Evolutionary conservation across 345 rosid species (phyloP).

Genomic region (Angophora floribunda): DNA sequence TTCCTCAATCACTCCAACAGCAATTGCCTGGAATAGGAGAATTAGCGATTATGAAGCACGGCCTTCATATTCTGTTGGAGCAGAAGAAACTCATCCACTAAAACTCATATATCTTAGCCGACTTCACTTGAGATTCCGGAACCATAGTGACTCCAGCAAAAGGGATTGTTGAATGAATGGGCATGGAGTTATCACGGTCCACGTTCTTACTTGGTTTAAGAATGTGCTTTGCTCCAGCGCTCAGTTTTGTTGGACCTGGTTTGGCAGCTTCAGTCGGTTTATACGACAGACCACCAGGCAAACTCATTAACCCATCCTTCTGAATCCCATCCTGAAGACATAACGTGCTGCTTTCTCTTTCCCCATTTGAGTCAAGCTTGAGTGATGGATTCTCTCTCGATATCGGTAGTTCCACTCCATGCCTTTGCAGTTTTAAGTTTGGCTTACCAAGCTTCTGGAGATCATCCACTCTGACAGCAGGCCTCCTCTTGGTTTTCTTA

Average conservation of each 20-base stretch:
- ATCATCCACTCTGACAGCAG: conserved; percentile 8
- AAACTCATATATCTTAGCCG: conserved; percentile 21
- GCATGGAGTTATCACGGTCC: conserved; percentile 17
- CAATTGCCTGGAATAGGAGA: not conserved
- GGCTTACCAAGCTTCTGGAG: conserved; percentile 11
- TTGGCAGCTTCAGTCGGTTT: conserved; percentile 6
- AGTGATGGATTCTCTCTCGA: not conserved
- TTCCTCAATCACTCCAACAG: not conserved
- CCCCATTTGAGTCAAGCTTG: conserved; percentile 1
- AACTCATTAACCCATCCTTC: not conserved
- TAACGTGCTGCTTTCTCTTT: not conserved
- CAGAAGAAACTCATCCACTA: not conserved
- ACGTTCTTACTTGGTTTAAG: conserved; percentile 13
- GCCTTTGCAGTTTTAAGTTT: conserved; percentile 16
- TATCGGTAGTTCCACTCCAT: conserved; percentile 1
- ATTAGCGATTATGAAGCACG: not conserved
- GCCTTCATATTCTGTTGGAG: not conserved
- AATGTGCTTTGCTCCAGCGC: conserved; percentile 36
- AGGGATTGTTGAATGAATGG: conserved; percentile 18
- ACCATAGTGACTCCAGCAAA: conserved; percentile 7
- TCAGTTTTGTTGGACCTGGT: conserved; percentile 27
- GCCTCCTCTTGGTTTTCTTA: conserved; percentile 24
- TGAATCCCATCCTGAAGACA: conserved; percentile 4
- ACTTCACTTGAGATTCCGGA: conserved; percentile 18
- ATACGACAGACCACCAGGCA: conserved; percentile 1